Evolutionary conservation across 2,329 filamentous ascomycete species (phyloP).

Genomic region (Exserohilum turcica): DNA sequence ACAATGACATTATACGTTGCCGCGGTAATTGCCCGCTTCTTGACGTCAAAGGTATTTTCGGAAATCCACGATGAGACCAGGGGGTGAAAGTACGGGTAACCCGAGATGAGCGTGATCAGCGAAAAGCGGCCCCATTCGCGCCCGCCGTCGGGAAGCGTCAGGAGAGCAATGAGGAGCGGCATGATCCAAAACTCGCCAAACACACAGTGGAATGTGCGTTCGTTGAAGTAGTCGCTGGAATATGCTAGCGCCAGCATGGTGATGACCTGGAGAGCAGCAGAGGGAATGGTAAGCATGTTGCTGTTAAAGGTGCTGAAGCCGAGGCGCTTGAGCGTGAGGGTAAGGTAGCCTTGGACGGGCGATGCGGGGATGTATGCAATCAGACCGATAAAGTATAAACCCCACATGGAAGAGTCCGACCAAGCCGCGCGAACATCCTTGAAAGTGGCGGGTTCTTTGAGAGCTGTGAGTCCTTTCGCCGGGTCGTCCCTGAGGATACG

Average conservation of each 20-base stretch:
- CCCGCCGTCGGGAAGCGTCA: conserved; percentile 40
- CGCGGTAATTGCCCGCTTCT: conserved; percentile 65
- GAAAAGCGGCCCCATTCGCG: conserved; percentile 48
- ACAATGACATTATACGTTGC: conserved; percentile 65
- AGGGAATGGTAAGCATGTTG: conserved; percentile 50
- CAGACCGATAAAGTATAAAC: conserved; percentile 58
- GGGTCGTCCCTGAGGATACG: conserved; percentile 62
- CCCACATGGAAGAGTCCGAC: conserved; percentile 61
- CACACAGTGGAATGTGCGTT: conserved; percentile 57
- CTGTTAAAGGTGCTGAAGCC: conserved; percentile 51
- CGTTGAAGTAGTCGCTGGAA: conserved; percentile 57
- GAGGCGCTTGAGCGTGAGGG: conserved; percentile 46
- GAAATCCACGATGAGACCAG: conserved; percentile 66
- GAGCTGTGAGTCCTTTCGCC: conserved; percentile 62
- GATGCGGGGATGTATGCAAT: conserved; percentile 42
- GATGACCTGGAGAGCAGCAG: conserved; percentile 57
- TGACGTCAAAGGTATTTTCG: conserved; percentile 66
- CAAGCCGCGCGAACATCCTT: conserved; percentile 57
- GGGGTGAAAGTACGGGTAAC: conserved; percentile 57
- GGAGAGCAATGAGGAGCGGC: conserved; percentile 48
- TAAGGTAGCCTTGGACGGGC: conserved; percentile 48
- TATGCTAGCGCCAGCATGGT: conserved; percentile 52
- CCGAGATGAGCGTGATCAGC: conserved; percentile 47
- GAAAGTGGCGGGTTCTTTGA: conserved; percentile 58
- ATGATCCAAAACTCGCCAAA: conserved; percentile 51